Percentiles rank a stretch among this genome's conserved stretches.
phyloP scores from a whole-genome alignment of 2,329 filamentous ascomycete genomes.

The Diaporthe humulicola region DNA sequence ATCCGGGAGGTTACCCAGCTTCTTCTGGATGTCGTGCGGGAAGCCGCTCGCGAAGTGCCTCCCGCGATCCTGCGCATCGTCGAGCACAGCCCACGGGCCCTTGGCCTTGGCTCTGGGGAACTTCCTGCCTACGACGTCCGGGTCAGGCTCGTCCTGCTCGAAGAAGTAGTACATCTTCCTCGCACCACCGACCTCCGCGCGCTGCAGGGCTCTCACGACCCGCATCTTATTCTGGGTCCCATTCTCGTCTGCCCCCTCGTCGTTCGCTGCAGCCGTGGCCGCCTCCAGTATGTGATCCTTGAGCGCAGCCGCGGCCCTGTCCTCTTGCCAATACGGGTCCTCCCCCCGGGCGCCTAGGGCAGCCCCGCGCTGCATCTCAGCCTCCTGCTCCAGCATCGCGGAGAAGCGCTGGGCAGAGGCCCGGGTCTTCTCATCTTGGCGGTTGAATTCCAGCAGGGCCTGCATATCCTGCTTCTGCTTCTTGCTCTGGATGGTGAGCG shows the following conservation, averaged over 20 bases:
- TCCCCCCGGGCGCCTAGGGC: constrained; percentile 37
- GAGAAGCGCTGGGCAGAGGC: constrained; percentile 64
- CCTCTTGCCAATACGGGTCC: background rate
- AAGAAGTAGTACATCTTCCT: constrained; percentile 66
- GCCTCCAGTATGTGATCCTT: constrained; percentile 50
- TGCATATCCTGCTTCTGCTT: constrained; percentile 74
- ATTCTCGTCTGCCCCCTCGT: constrained; percentile 56
- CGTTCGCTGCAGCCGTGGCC: constrained; percentile 31
- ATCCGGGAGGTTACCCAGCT: constrained; percentile 66
- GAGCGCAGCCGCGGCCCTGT: constrained; percentile 36
- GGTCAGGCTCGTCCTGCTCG: constrained; percentile 47
- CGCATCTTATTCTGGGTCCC: constrained; percentile 55
- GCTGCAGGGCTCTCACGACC: constrained; percentile 61
- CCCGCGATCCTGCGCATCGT: constrained; percentile 63
- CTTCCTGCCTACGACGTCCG: constrained; percentile 43
- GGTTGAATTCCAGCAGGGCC: constrained; percentile 70
- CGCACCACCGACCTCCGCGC: constrained; percentile 57
- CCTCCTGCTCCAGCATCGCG: constrained; percentile 49
- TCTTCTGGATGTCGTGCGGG: constrained; percentile 65
- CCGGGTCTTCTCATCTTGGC: constrained; percentile 70
- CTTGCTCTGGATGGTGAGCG: constrained; percentile 64
- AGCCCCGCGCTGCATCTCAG: constrained; percentile 37
- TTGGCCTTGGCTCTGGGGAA: constrained; percentile 55
- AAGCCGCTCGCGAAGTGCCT: constrained; percentile 74
- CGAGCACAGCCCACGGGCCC: constrained; percentile 63